Evolutionary conservation across 495 filamentous ascomycete genomes (phyloP).

Genomic region (Aspergillus cristatus): DNA sequence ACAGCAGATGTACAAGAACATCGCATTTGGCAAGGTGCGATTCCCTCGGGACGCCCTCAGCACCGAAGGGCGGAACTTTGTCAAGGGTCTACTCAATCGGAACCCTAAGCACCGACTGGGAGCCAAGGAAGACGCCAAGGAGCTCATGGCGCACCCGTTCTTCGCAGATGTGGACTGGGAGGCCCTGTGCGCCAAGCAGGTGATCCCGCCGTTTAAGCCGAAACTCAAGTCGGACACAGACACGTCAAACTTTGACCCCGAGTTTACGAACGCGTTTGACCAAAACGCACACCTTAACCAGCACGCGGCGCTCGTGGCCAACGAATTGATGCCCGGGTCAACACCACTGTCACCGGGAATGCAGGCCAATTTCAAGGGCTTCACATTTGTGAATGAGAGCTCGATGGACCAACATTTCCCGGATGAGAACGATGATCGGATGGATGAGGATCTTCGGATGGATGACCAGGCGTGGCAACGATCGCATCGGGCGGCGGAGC

Average conservation of each 20-base stretch:
- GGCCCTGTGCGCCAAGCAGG: slow-evolving; percentile 72
- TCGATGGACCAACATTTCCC: slow-evolving; percentile 85
- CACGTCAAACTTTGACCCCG: slow-evolving; percentile 96
- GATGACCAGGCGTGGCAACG: slow-evolving; percentile 36
- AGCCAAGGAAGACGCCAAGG: slow-evolving; percentile 83
- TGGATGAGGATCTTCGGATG: slow-evolving; percentile 65
- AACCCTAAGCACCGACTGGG: slow-evolving; percentile 94
- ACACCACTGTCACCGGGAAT: slow-evolving; percentile 89
- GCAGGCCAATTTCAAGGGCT: slow-evolving; percentile 96
- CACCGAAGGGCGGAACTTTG: slow-evolving; percentile 90
- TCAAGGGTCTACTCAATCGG: slow-evolving; percentile 92
- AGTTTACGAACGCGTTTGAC: slow-evolving; percentile 92
- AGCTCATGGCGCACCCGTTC: slow-evolving; percentile 90
- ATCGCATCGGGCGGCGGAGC: slow-evolving; percentile 25
- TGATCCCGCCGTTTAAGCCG: slow-evolving; percentile 97
- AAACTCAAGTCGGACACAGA: slow-evolving; percentile 91
- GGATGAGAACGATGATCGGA: slow-evolving; percentile 42
- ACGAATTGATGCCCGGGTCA: slow-evolving; percentile 68
- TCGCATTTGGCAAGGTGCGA: slow-evolving; percentile 94
- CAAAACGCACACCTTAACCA: slow-evolving; percentile 65
- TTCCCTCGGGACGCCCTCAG: slow-evolving; percentile 93
- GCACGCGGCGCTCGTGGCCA: slow-evolving; percentile 65
- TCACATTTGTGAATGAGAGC: slow-evolving; percentile 97
- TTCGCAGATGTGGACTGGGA: slow-evolving; percentile 93
- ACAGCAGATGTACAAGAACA: slow-evolving; percentile 99